Evolutionary conservation across 2,329 filamentous ascomycete species (phyloP), one percentile per base, ranked within the genome.

Genomic region (Clonostachys sp.): DNA sequence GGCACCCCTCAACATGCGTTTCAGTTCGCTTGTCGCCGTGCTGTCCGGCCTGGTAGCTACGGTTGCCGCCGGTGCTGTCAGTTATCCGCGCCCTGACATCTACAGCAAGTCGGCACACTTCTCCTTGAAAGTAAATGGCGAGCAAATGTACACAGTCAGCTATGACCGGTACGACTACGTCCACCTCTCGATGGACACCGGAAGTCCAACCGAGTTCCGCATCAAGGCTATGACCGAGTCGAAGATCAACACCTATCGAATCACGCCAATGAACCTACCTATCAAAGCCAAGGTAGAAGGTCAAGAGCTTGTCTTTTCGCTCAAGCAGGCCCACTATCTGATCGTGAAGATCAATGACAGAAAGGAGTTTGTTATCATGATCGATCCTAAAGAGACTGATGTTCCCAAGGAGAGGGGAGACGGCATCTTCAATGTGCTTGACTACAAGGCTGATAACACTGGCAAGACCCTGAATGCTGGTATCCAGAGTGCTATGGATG

Each of bases 101-200:
- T 46, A 46, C 38, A 34, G 34, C 18, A 34, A 46, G 36, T 46
- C 45, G 9, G 24, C 18, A 10, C 35, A 33, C 18, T 46, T 46
- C n/a, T 17, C n/a, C 14, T 34, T 46, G 12, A 17, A 39, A 16
- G 45, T 46, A 13, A 40, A 46, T 24, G 45, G 45, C 24, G 45
- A 33, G 9, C 18, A 46, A n/a, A 41, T 41, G 35, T 30, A 46
- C 20, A 46, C 45, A 8, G 45, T 46, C 36, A 41, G 33, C 45
- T 46, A 46, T 41, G 45, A 36, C 24, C 16, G 12, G 14, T 46
- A 46, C 36, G 45, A 46, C 45, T 46, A 46, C 24, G 45, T 40
- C 36, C 45, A 46, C 33, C 38, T 46, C n/a, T 46, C 45, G 8
- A 46, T 46, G 45, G 36, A 46, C 12, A 39, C 33, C 14, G 24